Base-by-base conservation (phyloP, 495 filamentous ascomycete species). In the Lentithecium fluviatile region DNA sequence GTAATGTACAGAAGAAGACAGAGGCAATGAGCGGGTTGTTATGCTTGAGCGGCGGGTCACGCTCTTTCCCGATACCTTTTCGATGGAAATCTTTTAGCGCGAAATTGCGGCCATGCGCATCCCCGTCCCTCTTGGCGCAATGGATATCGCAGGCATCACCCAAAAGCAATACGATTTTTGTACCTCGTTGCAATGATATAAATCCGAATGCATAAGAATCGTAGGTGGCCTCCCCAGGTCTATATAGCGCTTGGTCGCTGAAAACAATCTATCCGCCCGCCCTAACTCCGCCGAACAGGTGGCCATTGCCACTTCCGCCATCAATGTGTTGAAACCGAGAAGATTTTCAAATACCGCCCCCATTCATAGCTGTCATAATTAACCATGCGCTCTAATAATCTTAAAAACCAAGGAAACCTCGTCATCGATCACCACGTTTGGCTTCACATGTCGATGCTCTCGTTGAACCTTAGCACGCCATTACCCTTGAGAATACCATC, bases 381-480 rank as follows among this genome's bases (percentile, higher is more conserved):
- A 3, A 32, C 10, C 29, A 3, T 3, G 29, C 29, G 4, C 10
- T 10, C 29, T 10, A 10, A 3, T 10, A 4, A 3, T 32, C 10
- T 32, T 32, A 32, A 3, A 32, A 32, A 32, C 10, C 10, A 32
- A 3, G 29, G 29, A 32, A 32, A 32, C 29, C 29, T 32, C 10
- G 29, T 32, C 29, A 4, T 10, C 29, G 4, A 4, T 32, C 29
- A 32, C 29, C 29, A 32, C 29, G 4, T 32, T 3, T 10, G 4
- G 19, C 6, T 1, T 29, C 50, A 98, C 80, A 97, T 93, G 64
- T 96, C 92, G 75, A 98, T 91, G 68, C 84, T 90, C 74, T 95
- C 91, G 72, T 93, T 92, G 71, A 98, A 98, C 71, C 86, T 79
- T 68, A 98, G 75, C 51, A 97, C 85, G 3, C 92, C 94, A 68